Evolutionary conservation across 192 early-diverging fungal genomes (phyloP).

Genomic region (Umbelopsis isabellina): DNA sequence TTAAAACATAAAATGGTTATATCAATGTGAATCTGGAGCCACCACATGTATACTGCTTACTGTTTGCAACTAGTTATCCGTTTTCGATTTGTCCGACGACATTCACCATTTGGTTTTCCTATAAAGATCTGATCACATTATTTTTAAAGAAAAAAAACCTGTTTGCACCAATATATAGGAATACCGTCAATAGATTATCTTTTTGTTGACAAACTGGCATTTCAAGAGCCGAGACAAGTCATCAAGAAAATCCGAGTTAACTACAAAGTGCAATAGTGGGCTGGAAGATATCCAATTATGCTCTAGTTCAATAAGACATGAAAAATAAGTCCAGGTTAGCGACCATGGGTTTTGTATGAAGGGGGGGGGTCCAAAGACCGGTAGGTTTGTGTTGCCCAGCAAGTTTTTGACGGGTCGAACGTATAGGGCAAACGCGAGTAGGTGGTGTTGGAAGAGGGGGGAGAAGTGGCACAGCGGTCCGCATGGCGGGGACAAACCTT

Average conservation of each 20-base stretch:
- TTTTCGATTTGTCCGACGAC: too few relatives aligned
- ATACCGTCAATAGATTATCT: background rate
- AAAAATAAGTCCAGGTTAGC: background rate
- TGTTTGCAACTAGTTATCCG: too few relatives aligned
- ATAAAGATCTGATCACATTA: too few relatives aligned
- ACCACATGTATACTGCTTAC: too few relatives aligned
- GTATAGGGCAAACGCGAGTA: background rate
- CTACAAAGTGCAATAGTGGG: background rate
- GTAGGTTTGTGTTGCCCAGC: too few relatives aligned
- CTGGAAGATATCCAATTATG: background rate
- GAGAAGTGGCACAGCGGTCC: conserved; percentile 15
- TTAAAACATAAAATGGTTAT: too few relatives aligned
- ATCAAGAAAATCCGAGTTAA: background rate
- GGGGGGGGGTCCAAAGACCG: background rate
- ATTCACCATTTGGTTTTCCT: background rate
- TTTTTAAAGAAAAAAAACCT: background rate
- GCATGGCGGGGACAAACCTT: conserved; percentile 20
- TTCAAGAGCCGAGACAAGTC: background rate
- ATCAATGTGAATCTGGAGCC: too few relatives aligned
- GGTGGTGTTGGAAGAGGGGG: background rate
- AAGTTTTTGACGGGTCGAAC: background rate
- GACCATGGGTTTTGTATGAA: background rate
- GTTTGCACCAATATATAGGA: background rate
- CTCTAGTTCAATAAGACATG: background rate
- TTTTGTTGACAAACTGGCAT: background rate